A percentile compares a stretch with the other conserved stretches of the same genome.
These are phyloP conservation scores for Leishmania major DNA, from an alignment of 208 protist species.

Conservation along the genomic window DNA sequence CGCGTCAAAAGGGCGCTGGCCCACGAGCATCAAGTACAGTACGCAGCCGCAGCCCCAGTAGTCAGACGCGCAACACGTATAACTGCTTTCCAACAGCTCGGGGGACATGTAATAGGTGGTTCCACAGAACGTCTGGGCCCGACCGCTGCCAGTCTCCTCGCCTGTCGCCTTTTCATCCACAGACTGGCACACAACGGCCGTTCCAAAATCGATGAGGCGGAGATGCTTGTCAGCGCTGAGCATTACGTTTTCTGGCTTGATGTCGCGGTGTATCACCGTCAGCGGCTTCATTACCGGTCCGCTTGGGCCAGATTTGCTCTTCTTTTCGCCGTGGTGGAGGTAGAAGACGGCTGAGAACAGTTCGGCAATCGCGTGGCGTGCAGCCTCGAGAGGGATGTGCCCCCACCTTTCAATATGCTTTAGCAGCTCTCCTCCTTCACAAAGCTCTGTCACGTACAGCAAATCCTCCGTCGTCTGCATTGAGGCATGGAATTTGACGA, in stretches of 20 bases:
- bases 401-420: slow-evolving; percentile 55
- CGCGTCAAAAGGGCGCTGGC: slow-evolving; percentile 87
- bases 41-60: slow-evolving; percentile 95
- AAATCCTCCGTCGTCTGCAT: slow-evolving; percentile 86
- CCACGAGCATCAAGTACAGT: slow-evolving; percentile 91
- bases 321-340: slow-evolving; percentile 91
- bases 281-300: slow-evolving; percentile 31
- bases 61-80: slow-evolving; percentile 93
- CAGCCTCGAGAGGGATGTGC: slow-evolving; percentile 82
- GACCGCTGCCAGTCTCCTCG: slow-evolving; percentile 54
- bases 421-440: slow-evolving; percentile 86
- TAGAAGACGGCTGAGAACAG: slow-evolving; percentile 96
- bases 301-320: slow-evolving; percentile 16
- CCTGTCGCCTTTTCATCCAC: slow-evolving; percentile 67
- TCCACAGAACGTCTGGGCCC: slow-evolving; percentile 89
- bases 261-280: slow-evolving; percentile 94
- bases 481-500: slow-evolving; percentile 81
- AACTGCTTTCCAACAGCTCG: slow-evolving; percentile 92
- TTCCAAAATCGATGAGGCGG: slow-evolving; percentile 97
- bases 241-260: slow-evolving; percentile 97
- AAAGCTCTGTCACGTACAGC: slow-evolving; percentile 88
- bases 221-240: slow-evolving; percentile 91
- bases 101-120: slow-evolving; percentile 95
- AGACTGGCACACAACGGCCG: slow-evolving; percentile 81
- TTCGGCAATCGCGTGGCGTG: slow-evolving; percentile 90